Percentiles rank a stretch among this genome's conserved stretches.
phyloP scores from a whole-genome alignment of 2,329 filamentous ascomycete genomes.

The Hypoxylon sp. region DNA sequence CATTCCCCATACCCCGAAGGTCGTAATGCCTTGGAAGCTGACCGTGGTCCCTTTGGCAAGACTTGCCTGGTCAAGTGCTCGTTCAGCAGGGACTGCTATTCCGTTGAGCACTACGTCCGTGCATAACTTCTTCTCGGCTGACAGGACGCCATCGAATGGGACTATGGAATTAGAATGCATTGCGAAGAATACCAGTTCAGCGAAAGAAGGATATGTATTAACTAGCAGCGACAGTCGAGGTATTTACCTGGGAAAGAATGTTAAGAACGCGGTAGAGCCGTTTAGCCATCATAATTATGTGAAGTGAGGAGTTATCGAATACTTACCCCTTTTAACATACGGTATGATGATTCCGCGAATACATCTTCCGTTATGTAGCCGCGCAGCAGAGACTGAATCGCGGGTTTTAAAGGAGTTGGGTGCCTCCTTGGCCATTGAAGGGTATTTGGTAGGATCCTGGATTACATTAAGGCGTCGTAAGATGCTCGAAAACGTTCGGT shows the following conservation, averaged over 20 bases:
- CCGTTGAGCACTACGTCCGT: conserved; percentile 61
- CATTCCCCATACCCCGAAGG: conserved; percentile 75
- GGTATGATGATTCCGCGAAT: conserved; percentile 23
- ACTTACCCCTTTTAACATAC: conserved; percentile 21
- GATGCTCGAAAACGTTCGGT: not conserved
- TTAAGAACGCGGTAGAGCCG: not conserved
- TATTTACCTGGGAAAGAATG: conserved; percentile 3
- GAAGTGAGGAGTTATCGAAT: conserved; percentile 2
- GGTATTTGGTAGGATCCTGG: conserved; percentile 19
- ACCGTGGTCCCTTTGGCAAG: conserved; percentile 53
- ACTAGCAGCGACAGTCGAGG: conserved; percentile 9
- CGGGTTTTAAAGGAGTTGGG: conserved; percentile 12
- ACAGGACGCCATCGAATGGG: conserved; percentile 1
- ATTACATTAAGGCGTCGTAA: conserved; percentile 7
- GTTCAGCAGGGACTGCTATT: conserved; percentile 68
- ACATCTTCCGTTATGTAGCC: not conserved
- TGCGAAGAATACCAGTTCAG: conserved; percentile 6
- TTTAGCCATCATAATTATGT: not conserved
- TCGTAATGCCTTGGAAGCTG: conserved; percentile 74
- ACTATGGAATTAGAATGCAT: conserved; percentile 6
- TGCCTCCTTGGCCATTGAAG: conserved; percentile 17
- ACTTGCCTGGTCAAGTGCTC: conserved; percentile 60
- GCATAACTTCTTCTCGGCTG: conserved; percentile 23
- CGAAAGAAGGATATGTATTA: not conserved
- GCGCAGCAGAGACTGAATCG: conserved; percentile 12